Evolutionary conservation across 768 basidiomycete genomes (phyloP).

Genomic region (Punctularia strigosozonata): DNA sequence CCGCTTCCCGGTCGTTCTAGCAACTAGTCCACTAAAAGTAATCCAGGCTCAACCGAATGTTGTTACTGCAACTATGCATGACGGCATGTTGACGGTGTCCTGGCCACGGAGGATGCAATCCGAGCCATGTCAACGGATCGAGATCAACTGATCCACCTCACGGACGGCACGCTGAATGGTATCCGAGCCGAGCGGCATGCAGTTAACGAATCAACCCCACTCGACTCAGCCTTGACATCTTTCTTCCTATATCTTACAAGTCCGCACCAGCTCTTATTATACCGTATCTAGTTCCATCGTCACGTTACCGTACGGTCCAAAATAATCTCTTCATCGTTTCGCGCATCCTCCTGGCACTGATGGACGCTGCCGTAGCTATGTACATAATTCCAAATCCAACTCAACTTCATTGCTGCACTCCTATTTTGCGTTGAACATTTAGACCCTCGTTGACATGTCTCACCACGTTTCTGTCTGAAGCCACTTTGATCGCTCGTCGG

Average conservation of each 20-base stretch:
- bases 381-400: background rate
- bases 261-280: too few relatives aligned
- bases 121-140: background rate
- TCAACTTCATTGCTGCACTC: too few relatives aligned
- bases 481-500: background rate
- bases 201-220: too few relatives aligned
- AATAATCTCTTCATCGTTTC: too few relatives aligned
- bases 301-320: too few relatives aligned
- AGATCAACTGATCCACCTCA: background rate
- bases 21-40: background rate
- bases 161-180: background rate
- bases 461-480: background rate
- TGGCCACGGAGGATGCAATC: slow-evolving; percentile 20
- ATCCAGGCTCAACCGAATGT: slow-evolving; percentile 21
- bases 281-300: too few relatives aligned
- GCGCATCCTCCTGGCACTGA: too few relatives aligned
- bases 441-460: background rate
- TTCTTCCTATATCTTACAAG: too few relatives aligned
- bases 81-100: slow-evolving; percentile 26
- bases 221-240: too few relatives aligned
- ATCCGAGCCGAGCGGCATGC: background rate
- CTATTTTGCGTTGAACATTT: too few relatives aligned
- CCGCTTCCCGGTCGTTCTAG: slow-evolving; percentile 3
- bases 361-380: background rate
- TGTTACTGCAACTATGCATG: slow-evolving; percentile 26